These are phyloP conservation scores for Suhomyces wounanorum DNA, from an alignment of 1,139 yeast species.

Conservation along the genomic window DNA sequence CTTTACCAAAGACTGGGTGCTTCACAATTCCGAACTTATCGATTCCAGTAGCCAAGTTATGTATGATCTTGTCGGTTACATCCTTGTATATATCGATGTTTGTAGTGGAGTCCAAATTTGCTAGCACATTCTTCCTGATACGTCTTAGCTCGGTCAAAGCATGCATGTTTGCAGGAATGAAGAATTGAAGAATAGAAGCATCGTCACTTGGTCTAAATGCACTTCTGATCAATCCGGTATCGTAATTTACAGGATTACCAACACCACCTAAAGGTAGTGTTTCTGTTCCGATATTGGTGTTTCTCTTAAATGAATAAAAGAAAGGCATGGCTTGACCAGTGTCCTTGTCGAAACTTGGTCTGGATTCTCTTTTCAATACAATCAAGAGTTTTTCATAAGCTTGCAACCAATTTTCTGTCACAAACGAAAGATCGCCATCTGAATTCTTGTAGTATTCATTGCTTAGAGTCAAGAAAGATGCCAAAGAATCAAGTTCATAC, in stretches of 20 bases:
- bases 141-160: conserved; percentile 61
- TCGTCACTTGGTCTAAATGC: conserved; percentile 93
- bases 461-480: conserved; percentile 73
- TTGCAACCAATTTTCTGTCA: conserved; percentile 55
- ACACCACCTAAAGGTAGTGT: conserved; percentile 76
- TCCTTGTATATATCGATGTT: conserved; percentile 17
- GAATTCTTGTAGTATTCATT: conserved; percentile 66
- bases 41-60: conserved; percentile 55
- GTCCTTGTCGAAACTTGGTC: conserved; percentile 60
- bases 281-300: conserved; percentile 77
- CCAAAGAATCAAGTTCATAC: conserved; percentile 84
- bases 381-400: conserved; percentile 58
- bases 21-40: conserved; percentile 61
- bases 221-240: conserved; percentile 75
- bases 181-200: conserved; percentile 77
- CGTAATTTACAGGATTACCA: conserved; percentile 79
- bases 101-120: conserved; percentile 11
- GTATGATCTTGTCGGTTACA: conserved; percentile 39
- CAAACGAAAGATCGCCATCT: conserved; percentile 53
- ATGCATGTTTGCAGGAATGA: conserved; percentile 86
- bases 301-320: conserved; percentile 68
- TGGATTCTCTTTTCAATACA: conserved; percentile 61
- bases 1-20: conserved; percentile 72
- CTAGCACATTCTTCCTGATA: conserved; percentile 25
- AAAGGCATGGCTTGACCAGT: conserved; percentile 54